Base-by-base conservation (phyloP, 2,329 filamentous ascomycete species). In the Beauveria caledonica region DNA sequence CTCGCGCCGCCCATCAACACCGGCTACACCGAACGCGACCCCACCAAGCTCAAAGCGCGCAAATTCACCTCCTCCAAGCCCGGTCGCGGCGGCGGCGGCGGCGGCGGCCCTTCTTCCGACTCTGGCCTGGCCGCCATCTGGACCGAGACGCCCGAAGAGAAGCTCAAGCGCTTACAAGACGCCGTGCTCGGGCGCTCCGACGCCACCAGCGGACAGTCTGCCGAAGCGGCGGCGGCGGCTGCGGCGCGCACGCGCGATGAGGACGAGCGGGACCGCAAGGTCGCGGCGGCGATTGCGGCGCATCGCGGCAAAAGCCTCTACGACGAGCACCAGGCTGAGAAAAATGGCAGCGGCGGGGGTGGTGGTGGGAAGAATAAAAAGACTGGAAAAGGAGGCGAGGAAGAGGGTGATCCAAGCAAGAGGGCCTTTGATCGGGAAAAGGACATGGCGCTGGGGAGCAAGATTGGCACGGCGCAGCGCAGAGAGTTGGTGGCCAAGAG, bases 131-230 rank as follows among this genome's bases (percentile, higher is more conserved):
- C 83, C 68, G 85, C 84, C 23, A 85, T 93, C 48, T 97, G 93
- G 93, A 92, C 90, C 0, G 93, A 97, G 73, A 96, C 91, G 9
- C 89, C 91, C 0, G 89, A 93, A 70, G 84, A 97, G 74, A 96
- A 95, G 72, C 84, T 89, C 61, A 86, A 88, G 72, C 82, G 90
- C 44, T 75, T 97, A 23, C 86, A 88, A 66, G 86, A 96, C 70
- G 85, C 94, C 58, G 88, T 96, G 11, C 82, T 97, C 66, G 92
- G 92, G 0, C 84, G 92, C 3, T 75, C 76, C 19, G 74, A 75
- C 27, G 73, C 78, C 15, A 64, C 78, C 15, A 64, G 61, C n/a
- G 52, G 56, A 2, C 71, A 64, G 58, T 76, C 72, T 64, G 75
- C 74, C 42, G 72, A 73, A 66, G 76, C 68, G 63, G 81, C 6